Percentiles rank a stretch among this genome's conserved stretches.
Conservation (phyloP, 495 filamentous ascomycete genomes). For the Glonium stellatum region DNA sequence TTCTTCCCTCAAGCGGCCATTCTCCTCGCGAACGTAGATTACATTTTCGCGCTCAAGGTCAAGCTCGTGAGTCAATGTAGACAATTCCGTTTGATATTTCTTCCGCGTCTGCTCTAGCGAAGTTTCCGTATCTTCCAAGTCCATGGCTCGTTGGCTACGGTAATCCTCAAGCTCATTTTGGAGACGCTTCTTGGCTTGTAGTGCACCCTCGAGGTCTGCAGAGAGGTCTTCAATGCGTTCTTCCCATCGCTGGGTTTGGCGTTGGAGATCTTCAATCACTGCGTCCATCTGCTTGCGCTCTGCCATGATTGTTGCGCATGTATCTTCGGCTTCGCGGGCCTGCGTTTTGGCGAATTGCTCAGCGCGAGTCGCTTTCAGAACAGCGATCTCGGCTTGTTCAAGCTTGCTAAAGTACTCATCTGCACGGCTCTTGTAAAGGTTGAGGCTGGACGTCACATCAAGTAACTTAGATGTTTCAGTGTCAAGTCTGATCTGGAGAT, state of each 20-base stretch:
- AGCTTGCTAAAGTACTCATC: slow-evolving; percentile 98
- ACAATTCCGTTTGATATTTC: slow-evolving; percentile 94
- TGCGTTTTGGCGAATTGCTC: slow-evolving; percentile 92
- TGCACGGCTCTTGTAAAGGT: slow-evolving; percentile 83
- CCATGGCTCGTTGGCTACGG: slow-evolving; percentile 85
- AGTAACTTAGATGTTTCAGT: slow-evolving; percentile 76
- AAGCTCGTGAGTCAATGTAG: slow-evolving; percentile 79
- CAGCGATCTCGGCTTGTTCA: slow-evolving; percentile 92
- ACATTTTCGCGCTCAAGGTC: slow-evolving; percentile 88
- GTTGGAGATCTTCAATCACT: slow-evolving; percentile 82
- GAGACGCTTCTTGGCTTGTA: slow-evolving; percentile 87
- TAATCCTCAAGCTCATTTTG: slow-evolving; percentile 99
- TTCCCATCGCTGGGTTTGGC: slow-evolving; percentile 79
- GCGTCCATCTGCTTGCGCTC: slow-evolving; percentile 87
- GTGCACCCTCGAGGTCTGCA: slow-evolving; percentile 76
- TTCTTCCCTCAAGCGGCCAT: slow-evolving; percentile 75
- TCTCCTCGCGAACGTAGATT: slow-evolving; percentile 54
- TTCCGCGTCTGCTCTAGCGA: slow-evolving; percentile 95
- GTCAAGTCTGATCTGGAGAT: slow-evolving; percentile 89
- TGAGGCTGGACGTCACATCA: slow-evolving; percentile 76
- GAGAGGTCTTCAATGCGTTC: slow-evolving; percentile 88
- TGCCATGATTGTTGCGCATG: slow-evolving; percentile 80
- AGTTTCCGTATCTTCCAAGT: slow-evolving; percentile 93
- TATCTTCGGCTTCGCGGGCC: slow-evolving; percentile 82
- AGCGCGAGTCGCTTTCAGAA: slow-evolving; percentile 83